Evolutionary conservation across 2,329 filamentous ascomycete species (phyloP), one percentile per base, ranked within the genome.

Genomic region (Clonostachys sp.): DNA sequence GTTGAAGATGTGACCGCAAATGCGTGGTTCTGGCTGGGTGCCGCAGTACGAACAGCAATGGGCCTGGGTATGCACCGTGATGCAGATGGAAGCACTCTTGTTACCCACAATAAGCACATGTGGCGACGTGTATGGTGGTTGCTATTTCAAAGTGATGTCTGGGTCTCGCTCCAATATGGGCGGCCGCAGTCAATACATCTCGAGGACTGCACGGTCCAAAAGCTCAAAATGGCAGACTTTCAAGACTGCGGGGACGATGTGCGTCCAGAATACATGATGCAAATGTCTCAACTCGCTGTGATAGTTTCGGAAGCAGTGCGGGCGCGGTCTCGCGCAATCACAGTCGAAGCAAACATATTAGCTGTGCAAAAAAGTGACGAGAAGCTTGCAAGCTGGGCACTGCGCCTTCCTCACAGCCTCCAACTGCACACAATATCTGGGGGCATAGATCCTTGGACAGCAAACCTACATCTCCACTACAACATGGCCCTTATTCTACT

Each of bases 1-100:
- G 73, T 75, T 24, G 77, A 81, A 51, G 75, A 78, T 55, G 72
- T 80, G 5, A 63, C 73, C 5, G 72, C 74, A 35, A 79, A 80
- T 52, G 70, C 73, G n/a, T 77, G 65, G 60, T 62, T 63, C 49
- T 80, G 77, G 76, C 65, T 79, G 6, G 77, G 77, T 4, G 66
- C 76, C 4, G 77, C 75, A 8, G 68, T 67, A 18, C 67, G 77
- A 6, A 77, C 73, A 35, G 77, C 75, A 4, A 71, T 73, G 1
- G 77, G 77, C 0, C 61, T 80, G 45, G 75, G 77, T n/a, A 77
- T 80, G 73, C 76, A 71, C 40, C 60, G 67, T 2, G 61, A 70
- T 47, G 53, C 59, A 8, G 53, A 50, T 4, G 48, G 54, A 4
- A 63, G 57, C 10, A 58, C 45, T 5, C 55, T 69, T 34, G 56